A percentile compares a stretch with the other conserved stretches of the same genome.
These are phyloP conservation scores for Podospora conica DNA, from an alignment of 495 filamentous ascomycete species.

Conservation along the genomic window DNA sequence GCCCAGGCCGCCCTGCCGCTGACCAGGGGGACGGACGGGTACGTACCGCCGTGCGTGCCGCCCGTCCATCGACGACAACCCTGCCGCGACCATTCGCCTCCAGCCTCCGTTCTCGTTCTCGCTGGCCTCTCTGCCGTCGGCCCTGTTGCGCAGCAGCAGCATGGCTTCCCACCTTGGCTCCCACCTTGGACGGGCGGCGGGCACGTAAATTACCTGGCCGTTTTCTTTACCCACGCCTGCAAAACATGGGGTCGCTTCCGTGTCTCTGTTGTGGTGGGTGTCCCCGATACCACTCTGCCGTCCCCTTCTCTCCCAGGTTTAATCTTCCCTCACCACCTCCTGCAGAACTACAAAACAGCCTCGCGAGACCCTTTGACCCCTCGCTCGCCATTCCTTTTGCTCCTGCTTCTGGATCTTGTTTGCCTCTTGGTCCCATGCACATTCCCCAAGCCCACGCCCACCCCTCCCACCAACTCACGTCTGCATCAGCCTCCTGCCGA, in stretches of 20 bases:
- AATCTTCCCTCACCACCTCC: constrained; percentile 9
- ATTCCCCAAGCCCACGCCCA: constrained; percentile 9
- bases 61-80: constrained; percentile 16
- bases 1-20: constrained; percentile 10
- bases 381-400: neutral
- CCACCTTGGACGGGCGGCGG: neutral
- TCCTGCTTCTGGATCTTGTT: constrained; percentile 8
- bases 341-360: constrained; percentile 20
- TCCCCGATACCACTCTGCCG: neutral
- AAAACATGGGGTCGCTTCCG: constrained; percentile 7
- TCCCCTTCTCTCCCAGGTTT: neutral
- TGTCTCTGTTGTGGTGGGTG: neutral
- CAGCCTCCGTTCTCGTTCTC: constrained; percentile 2
- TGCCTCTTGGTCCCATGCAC: constrained; percentile 8
- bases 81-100: neutral
- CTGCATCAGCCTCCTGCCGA: constrained; percentile 9
- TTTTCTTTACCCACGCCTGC: constrained; percentile 12
- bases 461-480: constrained; percentile 1
- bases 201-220: constrained; percentile 7
- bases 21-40: constrained; percentile 9
- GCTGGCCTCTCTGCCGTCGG: neutral
- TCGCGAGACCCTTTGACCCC: constrained; percentile 22
- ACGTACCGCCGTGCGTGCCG: constrained; percentile 22
- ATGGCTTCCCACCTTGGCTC: neutral
- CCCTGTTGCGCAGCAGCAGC: neutral